These are phyloP conservation scores for Mycena epipterygia DNA, from an alignment of 768 basidiomycete genomes.

Conservation along the genomic window DNA sequence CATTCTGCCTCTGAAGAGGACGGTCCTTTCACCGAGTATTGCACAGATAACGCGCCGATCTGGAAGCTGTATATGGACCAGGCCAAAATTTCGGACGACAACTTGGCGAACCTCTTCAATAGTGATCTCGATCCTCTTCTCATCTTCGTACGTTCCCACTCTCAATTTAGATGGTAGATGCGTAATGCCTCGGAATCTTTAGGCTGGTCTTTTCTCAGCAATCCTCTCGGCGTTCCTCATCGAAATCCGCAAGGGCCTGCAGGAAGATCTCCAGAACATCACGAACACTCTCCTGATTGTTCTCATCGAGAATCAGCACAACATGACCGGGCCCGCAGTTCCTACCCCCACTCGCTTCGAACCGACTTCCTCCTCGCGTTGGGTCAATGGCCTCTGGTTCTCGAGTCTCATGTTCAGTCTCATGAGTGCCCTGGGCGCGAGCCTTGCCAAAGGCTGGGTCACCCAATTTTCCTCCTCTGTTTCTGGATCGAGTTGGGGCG, in stretches of 20 bases:
- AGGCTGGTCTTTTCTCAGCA: conserved; percentile 18
- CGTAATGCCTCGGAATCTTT: neutral
- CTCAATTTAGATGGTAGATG: neutral
- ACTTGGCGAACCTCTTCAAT: neutral
- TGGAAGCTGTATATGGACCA: conserved; percentile 8
- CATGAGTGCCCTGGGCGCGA: conserved; percentile 12
- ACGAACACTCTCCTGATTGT: conserved; percentile 7
- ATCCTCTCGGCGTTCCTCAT: conserved; percentile 20
- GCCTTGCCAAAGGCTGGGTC: conserved; percentile 14
- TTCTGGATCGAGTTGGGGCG: neutral
- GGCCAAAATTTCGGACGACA: neutral
- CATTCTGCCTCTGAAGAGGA: neutral
- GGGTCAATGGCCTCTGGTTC: conserved; percentile 18
- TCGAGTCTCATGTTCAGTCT: conserved; percentile 12
- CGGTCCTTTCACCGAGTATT: neutral
- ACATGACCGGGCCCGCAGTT: neutral
- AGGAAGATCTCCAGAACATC: neutral
- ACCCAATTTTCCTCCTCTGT: neutral
- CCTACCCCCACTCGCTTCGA: neutral
- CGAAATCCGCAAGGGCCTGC: conserved; percentile 6
- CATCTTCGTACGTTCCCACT: neutral
- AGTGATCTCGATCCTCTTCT: conserved; percentile 14
- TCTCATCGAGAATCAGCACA: neutral
- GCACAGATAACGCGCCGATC: neutral
- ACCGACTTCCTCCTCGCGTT: neutral